phyloP scores from a whole-genome alignment of 202 grass and related monocot genomes.

The Bolboschoenoplectus hybrid region DNA sequence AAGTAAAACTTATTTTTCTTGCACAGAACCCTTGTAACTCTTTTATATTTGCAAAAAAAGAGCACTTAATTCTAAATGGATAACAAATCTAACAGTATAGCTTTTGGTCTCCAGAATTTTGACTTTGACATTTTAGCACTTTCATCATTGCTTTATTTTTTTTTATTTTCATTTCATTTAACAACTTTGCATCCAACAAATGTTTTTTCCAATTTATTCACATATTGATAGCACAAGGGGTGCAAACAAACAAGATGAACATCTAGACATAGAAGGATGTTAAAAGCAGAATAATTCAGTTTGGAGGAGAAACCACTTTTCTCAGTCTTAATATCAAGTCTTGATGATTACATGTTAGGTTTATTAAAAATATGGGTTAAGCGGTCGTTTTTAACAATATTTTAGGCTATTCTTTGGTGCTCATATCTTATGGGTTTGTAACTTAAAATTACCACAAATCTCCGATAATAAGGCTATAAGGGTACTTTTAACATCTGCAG shows the following conservation, averaged over 20 bases:
- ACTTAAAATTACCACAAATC: slow-evolving; percentile 46
- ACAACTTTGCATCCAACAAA: not conserved
- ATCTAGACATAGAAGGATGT: not conserved
- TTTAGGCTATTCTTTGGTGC: not conserved
- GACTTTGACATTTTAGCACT: not conserved
- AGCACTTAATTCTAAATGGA: not conserved
- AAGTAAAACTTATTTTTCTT: not conserved
- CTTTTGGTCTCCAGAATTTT: not conserved
- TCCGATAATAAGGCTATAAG: slow-evolving; percentile 48
- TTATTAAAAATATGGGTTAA: not conserved
- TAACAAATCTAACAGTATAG: not conserved
- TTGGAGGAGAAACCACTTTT: not conserved
- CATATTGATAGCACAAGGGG: not conserved
- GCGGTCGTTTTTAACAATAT: not conserved
- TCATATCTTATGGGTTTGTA: not conserved
- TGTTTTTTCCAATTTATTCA: not conserved
- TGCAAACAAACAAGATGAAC: not conserved
- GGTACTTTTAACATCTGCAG: slow-evolving; percentile 60
- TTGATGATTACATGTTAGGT: not conserved
- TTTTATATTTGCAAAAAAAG: not conserved
- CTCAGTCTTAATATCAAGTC: not conserved
- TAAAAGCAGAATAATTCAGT: not conserved
- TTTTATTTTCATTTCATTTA: not conserved
- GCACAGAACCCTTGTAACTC: not conserved
- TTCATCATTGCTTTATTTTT: not conserved